Conservation (phyloP, 2,329 filamentous ascomycete genomes). For the Ophiocordyceps unilateralis region DNA sequence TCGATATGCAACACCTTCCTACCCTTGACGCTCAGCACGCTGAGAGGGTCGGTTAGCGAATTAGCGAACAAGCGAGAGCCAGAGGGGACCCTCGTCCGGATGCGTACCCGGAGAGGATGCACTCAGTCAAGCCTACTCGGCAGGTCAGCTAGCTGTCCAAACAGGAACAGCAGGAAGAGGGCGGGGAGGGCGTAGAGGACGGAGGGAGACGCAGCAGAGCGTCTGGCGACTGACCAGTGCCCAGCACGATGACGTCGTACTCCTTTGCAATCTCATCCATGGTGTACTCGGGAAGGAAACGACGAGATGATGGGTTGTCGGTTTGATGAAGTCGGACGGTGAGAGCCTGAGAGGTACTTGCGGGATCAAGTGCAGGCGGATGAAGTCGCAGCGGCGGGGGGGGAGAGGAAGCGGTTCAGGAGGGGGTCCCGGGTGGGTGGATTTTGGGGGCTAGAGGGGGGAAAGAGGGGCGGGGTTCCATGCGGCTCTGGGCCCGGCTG, state of each 20-base stretch:
- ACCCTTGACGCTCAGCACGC: conserved; percentile 93
- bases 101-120: conserved; percentile 85
- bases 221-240: conserved; percentile 56
- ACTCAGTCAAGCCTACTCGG: conserved; percentile 84
- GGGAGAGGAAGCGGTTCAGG: neutral
- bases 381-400: conserved; percentile 4
- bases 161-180: neutral
- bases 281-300: conserved; percentile 11
- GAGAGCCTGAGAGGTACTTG: neutral
- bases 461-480: neutral
- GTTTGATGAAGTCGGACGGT: conserved; percentile 1
- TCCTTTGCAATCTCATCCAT: conserved; percentile 98
- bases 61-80: conserved; percentile 2
- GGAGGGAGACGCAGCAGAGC: neutral
- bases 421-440: neutral
- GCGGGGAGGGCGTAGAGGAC: neutral
- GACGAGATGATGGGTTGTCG: neutral
- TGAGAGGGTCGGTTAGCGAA: conserved; percentile 16
- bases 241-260: conserved; percentile 97
- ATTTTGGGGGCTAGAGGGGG: neutral
- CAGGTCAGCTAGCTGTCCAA: conserved; percentile 6
- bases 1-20: conserved; percentile 99
- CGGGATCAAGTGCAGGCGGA: neutral
- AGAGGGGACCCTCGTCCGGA: neutral
- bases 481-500: neutral